Evolutionary conservation across 768 basidiomycete species (phyloP).

Genomic region (Pisolithus orientalis): DNA sequence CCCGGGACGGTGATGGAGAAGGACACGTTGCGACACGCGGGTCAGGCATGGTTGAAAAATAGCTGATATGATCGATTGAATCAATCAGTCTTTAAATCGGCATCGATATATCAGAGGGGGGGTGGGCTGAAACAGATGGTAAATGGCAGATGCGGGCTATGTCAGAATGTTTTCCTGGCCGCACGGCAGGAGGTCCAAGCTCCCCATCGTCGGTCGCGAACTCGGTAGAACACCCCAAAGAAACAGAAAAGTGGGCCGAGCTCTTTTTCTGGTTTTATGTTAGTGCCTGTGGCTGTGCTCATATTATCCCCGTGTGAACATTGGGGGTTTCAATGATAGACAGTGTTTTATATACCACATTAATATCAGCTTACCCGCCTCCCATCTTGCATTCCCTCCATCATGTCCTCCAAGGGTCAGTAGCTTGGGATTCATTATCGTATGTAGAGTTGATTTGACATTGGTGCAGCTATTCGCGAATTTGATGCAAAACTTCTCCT

Average conservation of each 20-base stretch:
- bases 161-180: too few species aligned
- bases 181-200: too few species aligned
- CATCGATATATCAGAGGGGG: too few species aligned
- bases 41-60: too few species aligned
- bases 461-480: conserved; percentile 73
- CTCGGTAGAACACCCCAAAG: background rate
- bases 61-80: too few species aligned
- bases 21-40: too few species aligned
- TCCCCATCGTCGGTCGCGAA: too few species aligned
- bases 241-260: background rate
- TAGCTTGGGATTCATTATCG: background rate
- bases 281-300: conserved; percentile 21
- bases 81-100: too few species aligned
- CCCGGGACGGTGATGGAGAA: too few species aligned
- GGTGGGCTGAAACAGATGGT: too few species aligned
- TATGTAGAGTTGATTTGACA: background rate
- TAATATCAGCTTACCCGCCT: background rate
- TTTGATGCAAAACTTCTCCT: conserved; percentile 98
- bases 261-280: background rate
- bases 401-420: conserved; percentile 30
- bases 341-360: background rate
- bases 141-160: too few species aligned
- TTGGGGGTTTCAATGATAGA: conserved; percentile 16
- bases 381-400: background rate
- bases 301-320: conserved; percentile 23